Evolutionary conservation across 1,284 basidiomycete genomes (phyloP), one percentile per base, ranked within the genome.

Genomic region (Afroboletus lepidellus): DNA sequence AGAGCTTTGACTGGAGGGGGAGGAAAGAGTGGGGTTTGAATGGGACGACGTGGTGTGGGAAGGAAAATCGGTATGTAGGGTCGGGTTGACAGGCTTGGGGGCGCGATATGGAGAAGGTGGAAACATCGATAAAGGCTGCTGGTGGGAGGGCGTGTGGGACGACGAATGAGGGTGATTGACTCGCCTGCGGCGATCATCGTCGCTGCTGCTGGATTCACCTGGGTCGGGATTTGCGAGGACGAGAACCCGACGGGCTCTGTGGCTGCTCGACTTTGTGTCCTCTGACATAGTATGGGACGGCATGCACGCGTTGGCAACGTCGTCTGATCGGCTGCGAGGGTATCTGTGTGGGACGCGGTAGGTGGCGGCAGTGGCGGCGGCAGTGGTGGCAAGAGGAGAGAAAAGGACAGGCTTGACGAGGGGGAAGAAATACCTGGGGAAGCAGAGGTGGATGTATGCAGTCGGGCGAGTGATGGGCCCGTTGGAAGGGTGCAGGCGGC

Each of bases 1-100:
- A 54, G 83, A 86, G 60, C 79, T 80, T 49, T 81, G 78, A 59
- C 77, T 84, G 20, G 84, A 84, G 24, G 85, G 84, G 2, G 85
- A 85, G 8, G 85, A 84, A 46, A 81, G 75, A 39, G 80, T 72
- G 54, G 78, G 57, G 62, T 65, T 73, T 60, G 76, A 75, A 60
- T 69, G 69, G 48, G 71, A 72, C 34, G 73, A 67, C 56, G 72
- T 60, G 55, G 67, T 63, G 42, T 68, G 71, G 46, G 58, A 60
- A 48, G 66, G 67, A 23, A 76, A 61, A 59, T 76, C 72, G 41
- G 74, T 77, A 30, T 69, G 75, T 51, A 77, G 56, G 8, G 69
- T 71, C 33, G 69, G 59, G 42, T 57, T 71, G 49, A 56, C 52
- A 54, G 60, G 60, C 27, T 61, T 60, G n/a, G 61, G 18, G 44